Evolutionary conservation across 345 rosid species (phyloP).

Genomic region (Punica granatum): DNA sequence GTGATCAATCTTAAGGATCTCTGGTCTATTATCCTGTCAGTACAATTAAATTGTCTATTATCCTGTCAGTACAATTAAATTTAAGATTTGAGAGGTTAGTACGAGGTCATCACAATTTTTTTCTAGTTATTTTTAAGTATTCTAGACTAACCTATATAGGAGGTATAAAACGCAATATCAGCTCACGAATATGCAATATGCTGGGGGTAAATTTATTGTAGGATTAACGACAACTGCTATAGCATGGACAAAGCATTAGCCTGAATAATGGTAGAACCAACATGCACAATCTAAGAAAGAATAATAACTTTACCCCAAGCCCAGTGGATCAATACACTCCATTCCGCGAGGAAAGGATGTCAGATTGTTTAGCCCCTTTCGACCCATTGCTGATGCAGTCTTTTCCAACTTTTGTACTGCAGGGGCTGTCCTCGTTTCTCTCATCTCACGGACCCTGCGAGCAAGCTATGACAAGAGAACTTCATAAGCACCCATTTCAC

Average conservation of each 20-base stretch:
- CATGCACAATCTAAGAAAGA: slow-evolving; percentile 6
- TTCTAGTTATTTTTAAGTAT: not conserved
- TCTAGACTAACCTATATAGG: not conserved
- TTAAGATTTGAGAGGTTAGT: not conserved
- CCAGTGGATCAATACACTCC: slow-evolving; percentile 95
- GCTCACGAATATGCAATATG: not conserved
- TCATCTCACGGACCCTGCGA: slow-evolving; percentile 91
- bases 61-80: not conserved
- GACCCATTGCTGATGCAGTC: slow-evolving; percentile 39
- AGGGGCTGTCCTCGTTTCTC: slow-evolving; percentile 80
- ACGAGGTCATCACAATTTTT: not conserved
- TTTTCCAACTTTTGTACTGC: slow-evolving; percentile 63
- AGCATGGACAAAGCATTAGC: not conserved
- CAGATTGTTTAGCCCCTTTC: slow-evolving; percentile 48
- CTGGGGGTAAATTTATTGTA: not conserved
- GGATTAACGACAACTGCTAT: not conserved
- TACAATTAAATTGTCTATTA: not conserved
- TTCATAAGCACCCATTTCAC: not conserved
- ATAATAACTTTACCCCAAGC: slow-evolving; percentile 57
- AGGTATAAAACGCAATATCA: not conserved
- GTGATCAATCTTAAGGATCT: slow-evolving; percentile 77
- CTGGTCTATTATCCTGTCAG: slow-evolving; percentile 79
- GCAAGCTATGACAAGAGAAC: slow-evolving; percentile 52
- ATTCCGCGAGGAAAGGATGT: slow-evolving; percentile 89
- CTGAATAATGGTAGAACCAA: not conserved